Conservation (phyloP, 345 rosid species). For the Firmiana major region DNA sequence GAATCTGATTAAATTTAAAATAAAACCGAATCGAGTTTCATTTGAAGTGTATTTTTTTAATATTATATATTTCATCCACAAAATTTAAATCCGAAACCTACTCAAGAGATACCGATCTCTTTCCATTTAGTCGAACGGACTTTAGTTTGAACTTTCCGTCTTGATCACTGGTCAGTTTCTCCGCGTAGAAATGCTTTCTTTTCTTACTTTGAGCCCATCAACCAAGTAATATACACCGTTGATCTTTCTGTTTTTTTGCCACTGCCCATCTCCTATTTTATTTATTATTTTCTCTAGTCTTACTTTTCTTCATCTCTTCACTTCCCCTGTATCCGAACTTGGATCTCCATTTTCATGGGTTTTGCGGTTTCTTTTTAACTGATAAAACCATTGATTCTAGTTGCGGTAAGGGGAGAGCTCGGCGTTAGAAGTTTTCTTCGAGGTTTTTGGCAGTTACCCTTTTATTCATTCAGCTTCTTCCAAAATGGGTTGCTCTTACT, state of each 20-base stretch:
- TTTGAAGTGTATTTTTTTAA: too few species aligned
- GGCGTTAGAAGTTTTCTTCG: neutral
- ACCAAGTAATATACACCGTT: neutral
- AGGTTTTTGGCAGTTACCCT: conserved; percentile 32
- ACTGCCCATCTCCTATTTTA: neutral
- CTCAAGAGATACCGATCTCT: too few species aligned
- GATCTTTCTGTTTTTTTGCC: conserved; percentile 1
- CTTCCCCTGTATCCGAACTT: neutral
- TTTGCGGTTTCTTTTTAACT: conserved; percentile 5
- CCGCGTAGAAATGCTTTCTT: neutral
- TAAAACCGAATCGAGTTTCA: too few species aligned
- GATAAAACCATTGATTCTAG: neutral
- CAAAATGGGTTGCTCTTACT: conserved; percentile 20
- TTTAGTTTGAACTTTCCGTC: neutral
- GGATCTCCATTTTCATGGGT: neutral
- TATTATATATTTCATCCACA: too few species aligned
- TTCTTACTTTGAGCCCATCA: neutral
- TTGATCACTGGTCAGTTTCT: neutral
- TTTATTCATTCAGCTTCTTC: conserved; percentile 14
- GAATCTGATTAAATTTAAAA: too few species aligned
- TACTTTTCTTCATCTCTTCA: neutral
- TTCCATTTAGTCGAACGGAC: too few species aligned
- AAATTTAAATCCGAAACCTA: too few species aligned
- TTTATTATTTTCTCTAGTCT: neutral
- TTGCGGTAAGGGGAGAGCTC: neutral